Evolutionary conservation across 2,329 filamentous ascomycete species (phyloP).

Genomic region (Taxawa tesnikishii): DNA sequence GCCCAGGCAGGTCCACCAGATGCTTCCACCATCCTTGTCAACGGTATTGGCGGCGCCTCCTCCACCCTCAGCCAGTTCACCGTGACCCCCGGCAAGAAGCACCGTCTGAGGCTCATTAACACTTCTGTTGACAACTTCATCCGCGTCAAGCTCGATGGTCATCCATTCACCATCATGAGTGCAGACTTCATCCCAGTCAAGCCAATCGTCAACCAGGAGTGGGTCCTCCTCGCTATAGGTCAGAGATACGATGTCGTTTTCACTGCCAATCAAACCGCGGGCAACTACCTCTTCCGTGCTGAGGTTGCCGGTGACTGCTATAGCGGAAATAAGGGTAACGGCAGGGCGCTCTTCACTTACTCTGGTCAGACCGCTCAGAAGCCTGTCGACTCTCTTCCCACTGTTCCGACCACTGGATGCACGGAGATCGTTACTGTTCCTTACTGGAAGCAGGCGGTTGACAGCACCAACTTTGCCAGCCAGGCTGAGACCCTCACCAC

Average conservation of each 20-base stretch:
- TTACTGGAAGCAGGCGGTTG: conserved; percentile 23
- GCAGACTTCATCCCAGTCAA: conserved; percentile 24
- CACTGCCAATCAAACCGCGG: conserved; percentile 29
- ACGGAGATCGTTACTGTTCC: conserved; percentile 17
- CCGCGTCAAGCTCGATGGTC: conserved; percentile 22
- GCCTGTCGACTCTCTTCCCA: conserved; percentile 12
- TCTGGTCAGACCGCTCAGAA: conserved; percentile 10
- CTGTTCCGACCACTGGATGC: conserved; percentile 16
- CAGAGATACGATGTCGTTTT: conserved; percentile 37
- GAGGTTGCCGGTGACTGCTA: conserved; percentile 23
- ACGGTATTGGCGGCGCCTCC: conserved; percentile 26
- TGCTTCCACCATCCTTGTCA: conserved; percentile 31
- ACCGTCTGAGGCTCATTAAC: conserved; percentile 34
- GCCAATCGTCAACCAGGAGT: conserved; percentile 11
- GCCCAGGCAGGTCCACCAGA: conserved; percentile 16
- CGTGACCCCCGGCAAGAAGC: conserved; percentile 24
- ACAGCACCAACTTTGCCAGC: conserved; percentile 18
- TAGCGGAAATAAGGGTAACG: conserved; percentile 18
- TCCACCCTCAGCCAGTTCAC: conserved; percentile 14
- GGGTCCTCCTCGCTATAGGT: conserved; percentile 27
- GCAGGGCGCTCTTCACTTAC: conserved; percentile 26
- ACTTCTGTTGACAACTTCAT: conserved; percentile 31
- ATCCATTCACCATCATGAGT: conserved; percentile 21
- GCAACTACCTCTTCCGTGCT: conserved; percentile 34
- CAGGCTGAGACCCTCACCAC: conserved; percentile 18